A percentile compares a stretch with the other conserved stretches of the same genome.
Evolutionary conservation across 257 asterid species (phyloP).

Genomic region (Schizonepeta tenuifolia): DNA sequence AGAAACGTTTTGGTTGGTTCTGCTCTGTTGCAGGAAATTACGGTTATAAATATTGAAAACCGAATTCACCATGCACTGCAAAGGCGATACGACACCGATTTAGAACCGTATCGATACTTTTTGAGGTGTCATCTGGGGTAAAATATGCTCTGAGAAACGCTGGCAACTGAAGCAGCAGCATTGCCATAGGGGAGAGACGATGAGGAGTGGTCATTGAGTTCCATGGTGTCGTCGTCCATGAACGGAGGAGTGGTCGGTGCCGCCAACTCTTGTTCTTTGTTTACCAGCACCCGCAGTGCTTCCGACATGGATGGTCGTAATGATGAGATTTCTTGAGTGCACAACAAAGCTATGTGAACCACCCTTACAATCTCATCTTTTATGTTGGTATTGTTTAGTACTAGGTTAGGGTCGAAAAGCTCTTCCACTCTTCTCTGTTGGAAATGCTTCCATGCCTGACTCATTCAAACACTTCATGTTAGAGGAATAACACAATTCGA

Average conservation of each 20-base stretch:
- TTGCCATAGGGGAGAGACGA: constrained; percentile 26
- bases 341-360: constrained; percentile 60
- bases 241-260: constrained; percentile 69
- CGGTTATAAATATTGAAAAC: too few species aligned
- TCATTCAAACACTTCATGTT: background rate
- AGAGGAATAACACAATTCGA: too few species aligned
- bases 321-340: constrained; percentile 57
- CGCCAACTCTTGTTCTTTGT: constrained; percentile 50
- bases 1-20: too few species aligned
- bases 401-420: constrained; percentile 53
- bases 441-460: constrained; percentile 70
- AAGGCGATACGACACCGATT: background rate
- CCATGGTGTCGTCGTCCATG: constrained; percentile 63
- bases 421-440: constrained; percentile 49
- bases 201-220: constrained; percentile 40
- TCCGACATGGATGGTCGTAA: constrained; percentile 66
- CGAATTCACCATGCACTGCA: too few species aligned
- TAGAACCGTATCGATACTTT: too few species aligned
- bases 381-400: constrained; percentile 30
- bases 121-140: constrained; percentile 61
- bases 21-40: too few species aligned
- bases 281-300: constrained; percentile 62
- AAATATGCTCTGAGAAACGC: constrained; percentile 53
- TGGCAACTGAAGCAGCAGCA: constrained; percentile 52
- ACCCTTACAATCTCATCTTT: constrained; percentile 49